Evolutionary conservation across 2,329 filamentous ascomycete species (phyloP).

Genomic region (Bimuria novae-zelandiae): DNA sequence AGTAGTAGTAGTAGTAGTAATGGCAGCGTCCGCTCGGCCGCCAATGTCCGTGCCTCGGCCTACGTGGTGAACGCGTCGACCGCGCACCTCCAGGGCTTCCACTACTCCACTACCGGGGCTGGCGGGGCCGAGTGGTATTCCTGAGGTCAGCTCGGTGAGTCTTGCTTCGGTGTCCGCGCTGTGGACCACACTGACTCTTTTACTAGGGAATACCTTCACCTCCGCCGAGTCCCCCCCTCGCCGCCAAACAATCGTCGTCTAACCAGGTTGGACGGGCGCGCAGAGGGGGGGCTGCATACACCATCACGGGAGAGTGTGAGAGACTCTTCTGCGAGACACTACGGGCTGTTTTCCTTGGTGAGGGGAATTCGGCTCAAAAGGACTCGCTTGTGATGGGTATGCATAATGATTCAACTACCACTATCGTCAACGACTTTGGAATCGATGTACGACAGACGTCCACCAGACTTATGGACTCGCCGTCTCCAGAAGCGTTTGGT

Average conservation of each 20-base stretch:
- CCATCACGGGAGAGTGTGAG: slow-evolving; percentile 99
- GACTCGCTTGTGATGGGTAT: slow-evolving; percentile 88
- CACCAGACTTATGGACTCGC: slow-evolving; percentile 36
- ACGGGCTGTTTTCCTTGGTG: slow-evolving; percentile 92
- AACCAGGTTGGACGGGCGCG: slow-evolving; percentile 54
- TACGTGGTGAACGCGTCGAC: slow-evolving; percentile 77
- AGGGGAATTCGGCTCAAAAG: slow-evolving; percentile 76
- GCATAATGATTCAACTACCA: slow-evolving; percentile 43
- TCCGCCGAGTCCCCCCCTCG: slow-evolving; percentile 87
- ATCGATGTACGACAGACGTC: slow-evolving; percentile 28
- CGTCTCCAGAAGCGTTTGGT: slow-evolving; percentile 43
- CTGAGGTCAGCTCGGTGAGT: slow-evolving; percentile 52
- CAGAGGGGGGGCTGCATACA: slow-evolving; percentile 89
- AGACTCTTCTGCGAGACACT: slow-evolving; percentile 99
- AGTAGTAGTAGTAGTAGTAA: slow-evolving; percentile 74
- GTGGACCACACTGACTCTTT: slow-evolving; percentile 16
- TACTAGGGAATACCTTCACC: slow-evolving; percentile 78
- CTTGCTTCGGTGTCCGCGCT: not conserved
- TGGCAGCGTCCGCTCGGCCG: slow-evolving; percentile 64
- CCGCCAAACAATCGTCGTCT: slow-evolving; percentile 69
- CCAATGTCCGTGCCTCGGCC: slow-evolving; percentile 87
- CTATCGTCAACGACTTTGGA: slow-evolving; percentile 37
- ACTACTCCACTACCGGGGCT: slow-evolving; percentile 93
- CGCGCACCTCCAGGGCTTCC: slow-evolving; percentile 77
- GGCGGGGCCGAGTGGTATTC: slow-evolving; percentile 60